Conservation (phyloP, 208 protist genomes). For the Ichthyophonus hoferi region DNA sequence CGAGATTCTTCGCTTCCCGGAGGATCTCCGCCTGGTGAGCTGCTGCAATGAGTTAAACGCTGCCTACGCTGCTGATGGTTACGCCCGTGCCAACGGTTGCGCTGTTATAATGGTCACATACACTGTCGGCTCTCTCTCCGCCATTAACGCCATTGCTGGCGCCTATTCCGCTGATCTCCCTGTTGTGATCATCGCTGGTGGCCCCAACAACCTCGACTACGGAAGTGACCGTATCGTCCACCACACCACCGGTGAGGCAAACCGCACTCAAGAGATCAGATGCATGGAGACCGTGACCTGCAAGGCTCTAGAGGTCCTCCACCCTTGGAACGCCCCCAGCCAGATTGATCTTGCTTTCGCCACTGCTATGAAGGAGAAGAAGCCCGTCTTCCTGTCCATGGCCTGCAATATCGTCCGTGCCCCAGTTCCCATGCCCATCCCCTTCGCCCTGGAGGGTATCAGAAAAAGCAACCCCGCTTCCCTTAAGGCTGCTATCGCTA, state of each 20-base stretch:
- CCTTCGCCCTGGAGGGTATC: neutral
- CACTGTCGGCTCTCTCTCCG: neutral
- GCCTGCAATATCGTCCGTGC: neutral
- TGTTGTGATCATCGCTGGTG: neutral
- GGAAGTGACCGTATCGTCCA: neutral
- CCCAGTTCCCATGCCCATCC: neutral
- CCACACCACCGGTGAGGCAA: neutral
- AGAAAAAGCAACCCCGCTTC: neutral
- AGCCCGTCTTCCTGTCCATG: neutral
- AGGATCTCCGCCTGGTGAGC: neutral
- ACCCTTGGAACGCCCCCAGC: neutral
- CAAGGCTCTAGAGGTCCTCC: neutral
- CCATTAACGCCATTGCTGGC: conserved; percentile 10
- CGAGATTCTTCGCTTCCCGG: neutral
- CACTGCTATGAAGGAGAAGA: neutral
- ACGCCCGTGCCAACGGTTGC: neutral
- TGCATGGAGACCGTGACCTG: neutral
- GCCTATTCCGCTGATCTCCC: neutral
- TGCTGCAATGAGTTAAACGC: conserved; percentile 20
- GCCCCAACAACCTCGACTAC: neutral
- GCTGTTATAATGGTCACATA: neutral
- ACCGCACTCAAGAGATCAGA: neutral
- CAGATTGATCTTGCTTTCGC: neutral
- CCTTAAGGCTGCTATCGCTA: neutral
- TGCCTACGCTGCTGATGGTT: conserved; percentile 12